Conservation (phyloP, 139 green algal species). For the Dunaliella sp. region DNA sequence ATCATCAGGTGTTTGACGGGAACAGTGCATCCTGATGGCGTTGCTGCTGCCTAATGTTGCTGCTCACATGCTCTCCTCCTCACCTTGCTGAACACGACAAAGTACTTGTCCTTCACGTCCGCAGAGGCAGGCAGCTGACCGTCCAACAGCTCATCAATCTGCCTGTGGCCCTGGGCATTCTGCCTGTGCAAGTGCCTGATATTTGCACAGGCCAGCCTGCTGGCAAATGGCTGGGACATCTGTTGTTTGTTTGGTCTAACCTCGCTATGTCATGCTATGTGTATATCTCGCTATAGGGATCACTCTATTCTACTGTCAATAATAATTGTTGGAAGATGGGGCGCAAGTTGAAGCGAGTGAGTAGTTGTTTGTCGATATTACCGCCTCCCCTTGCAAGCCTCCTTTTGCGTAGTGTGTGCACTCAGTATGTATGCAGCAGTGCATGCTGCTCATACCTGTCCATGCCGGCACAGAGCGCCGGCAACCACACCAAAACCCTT, state of each 20-base stretch:
- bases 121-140: neutral
- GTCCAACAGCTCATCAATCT: constrained; percentile 4
- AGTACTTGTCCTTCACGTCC: neutral
- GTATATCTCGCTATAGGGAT: no score
- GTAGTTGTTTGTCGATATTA: neutral
- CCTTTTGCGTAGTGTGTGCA: no score
- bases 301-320: no score
- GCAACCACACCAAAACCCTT: no score
- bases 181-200: neutral
- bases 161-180: neutral
- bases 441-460: no score
- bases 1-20: neutral
- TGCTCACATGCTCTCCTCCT: neutral
- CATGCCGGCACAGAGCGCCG: no score
- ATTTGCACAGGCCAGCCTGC: neutral
- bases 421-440: no score
- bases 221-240: no score
- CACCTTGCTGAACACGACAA: constrained; percentile 1
- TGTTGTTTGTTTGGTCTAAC: no score
- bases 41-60: neutral
- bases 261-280: no score
- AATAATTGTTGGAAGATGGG: constrained; percentile 9
- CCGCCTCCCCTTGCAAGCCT: no score
- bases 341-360: constrained; percentile 17
- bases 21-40: neutral